Percentiles rank a stretch among this genome's conserved stretches.
Conservation (phyloP, 2,329 filamentous ascomycete genomes). For the Fusarium cyanostomum region DNA sequence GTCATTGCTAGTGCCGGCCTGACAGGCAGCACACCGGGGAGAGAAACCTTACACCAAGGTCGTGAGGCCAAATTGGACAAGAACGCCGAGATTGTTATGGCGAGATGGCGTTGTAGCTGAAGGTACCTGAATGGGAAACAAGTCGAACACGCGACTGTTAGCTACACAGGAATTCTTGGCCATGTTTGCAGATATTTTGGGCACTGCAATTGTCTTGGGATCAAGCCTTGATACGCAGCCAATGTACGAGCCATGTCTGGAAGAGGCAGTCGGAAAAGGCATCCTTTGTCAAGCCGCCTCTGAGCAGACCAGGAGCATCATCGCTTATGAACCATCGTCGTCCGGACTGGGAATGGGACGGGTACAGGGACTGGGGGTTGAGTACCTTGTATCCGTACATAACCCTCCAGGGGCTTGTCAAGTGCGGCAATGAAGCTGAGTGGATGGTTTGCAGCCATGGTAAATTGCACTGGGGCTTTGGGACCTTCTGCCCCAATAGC, state of each 20-base stretch:
- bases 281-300: constrained; percentile 10
- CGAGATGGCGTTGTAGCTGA: neutral
- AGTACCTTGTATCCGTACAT: neutral
- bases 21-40: constrained; percentile 13
- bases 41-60: constrained; percentile 10
- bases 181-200: neutral
- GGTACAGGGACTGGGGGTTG: constrained; percentile 17
- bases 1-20: constrained; percentile 21
- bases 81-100: constrained; percentile 18
- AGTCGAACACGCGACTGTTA: constrained; percentile 11
- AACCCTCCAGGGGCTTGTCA: constrained; percentile 24
- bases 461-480: constrained; percentile 38
- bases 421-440: constrained; percentile 16
- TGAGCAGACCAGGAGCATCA: constrained; percentile 31
- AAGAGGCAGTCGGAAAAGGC: neutral
- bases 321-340: constrained; percentile 5
- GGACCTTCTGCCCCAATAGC: constrained; percentile 2
- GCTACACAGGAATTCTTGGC: neutral
- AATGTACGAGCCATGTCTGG: neutral
- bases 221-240: constrained; percentile 1
- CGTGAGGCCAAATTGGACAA: constrained; percentile 5
- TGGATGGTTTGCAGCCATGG: constrained; percentile 36
- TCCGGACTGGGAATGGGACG: constrained; percentile 26
- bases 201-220: constrained; percentile 8
- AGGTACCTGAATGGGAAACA: constrained; percentile 6